Evolutionary conservation across 148 eudicot species (phyloP).

Genomic region (Nyssa sinensis): DNA sequence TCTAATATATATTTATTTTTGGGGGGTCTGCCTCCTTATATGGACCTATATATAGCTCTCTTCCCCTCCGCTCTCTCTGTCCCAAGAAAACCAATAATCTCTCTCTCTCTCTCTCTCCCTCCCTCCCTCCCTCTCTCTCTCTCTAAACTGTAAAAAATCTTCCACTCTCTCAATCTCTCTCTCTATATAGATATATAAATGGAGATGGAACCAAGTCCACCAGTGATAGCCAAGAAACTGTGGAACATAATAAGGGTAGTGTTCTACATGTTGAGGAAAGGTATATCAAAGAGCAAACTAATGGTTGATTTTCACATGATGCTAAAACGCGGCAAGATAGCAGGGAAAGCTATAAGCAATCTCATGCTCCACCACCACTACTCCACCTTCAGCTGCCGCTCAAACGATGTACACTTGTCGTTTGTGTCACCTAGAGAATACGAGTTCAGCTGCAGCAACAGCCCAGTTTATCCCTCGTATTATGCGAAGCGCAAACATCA

Average conservation of each 20-base stretch:
- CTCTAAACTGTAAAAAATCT: neutral
- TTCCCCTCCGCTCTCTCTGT: neutral
- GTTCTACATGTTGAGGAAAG: constrained; percentile 37
- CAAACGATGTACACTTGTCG: constrained; percentile 31
- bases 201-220: constrained; percentile 38
- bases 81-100: neutral
- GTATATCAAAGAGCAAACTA: constrained; percentile 53
- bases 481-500: constrained; percentile 26
- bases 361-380: constrained; percentile 48
- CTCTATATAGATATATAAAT: constrained; percentile 15
- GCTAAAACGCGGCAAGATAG: constrained; percentile 43
- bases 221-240: constrained; percentile 35
- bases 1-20: neutral
- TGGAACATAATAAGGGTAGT: constrained; percentile 28
- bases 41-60: constrained; percentile 14
- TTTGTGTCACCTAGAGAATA: constrained; percentile 50
- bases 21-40: neutral
- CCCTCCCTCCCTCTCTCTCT: neutral
- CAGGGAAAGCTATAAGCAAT: constrained; percentile 43
- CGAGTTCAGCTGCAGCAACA: constrained; percentile 78
- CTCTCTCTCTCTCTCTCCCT: neutral
- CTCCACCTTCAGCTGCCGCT: constrained; percentile 40
- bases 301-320: constrained; percentile 45
- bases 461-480: constrained; percentile 36
- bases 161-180: neutral